Evolutionary conservation across 1,139 yeast species (phyloP).

Genomic region (Yamadazyma trypodendri): DNA sequence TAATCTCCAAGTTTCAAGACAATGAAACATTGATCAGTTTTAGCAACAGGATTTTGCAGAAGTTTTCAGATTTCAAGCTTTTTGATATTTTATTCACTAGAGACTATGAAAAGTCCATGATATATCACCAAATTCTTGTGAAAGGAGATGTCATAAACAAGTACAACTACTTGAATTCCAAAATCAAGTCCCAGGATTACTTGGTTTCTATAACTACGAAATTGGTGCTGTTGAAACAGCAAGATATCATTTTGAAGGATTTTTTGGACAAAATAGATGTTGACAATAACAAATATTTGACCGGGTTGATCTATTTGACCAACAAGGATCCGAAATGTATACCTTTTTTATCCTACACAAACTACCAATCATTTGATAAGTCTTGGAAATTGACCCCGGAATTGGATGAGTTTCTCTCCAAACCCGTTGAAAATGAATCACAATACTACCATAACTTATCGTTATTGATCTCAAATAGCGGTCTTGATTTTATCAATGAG

Average conservation of each 20-base stretch:
- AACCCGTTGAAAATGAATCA: constrained; percentile 16
- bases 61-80: constrained; percentile 11
- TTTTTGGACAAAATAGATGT: constrained; percentile 25
- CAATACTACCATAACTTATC: constrained; percentile 39
- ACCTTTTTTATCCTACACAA: constrained; percentile 10
- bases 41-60: constrained; percentile 9
- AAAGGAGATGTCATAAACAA: constrained; percentile 17
- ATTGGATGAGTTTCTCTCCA: constrained; percentile 9
- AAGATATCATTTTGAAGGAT: constrained; percentile 21
- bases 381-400: constrained; percentile 3
- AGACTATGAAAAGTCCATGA: constrained; percentile 7
- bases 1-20: constrained; percentile 14
- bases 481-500: constrained; percentile 19
- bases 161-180: constrained; percentile 13
- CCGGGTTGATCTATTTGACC: constrained; percentile 35
- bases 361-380: constrained; percentile 9
- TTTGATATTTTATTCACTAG: constrained; percentile 13
- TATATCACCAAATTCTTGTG: constrained; percentile 10
- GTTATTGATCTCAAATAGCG: constrained; percentile 25
- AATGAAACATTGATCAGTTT: constrained; percentile 6
- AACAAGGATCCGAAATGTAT: constrained; percentile 21
- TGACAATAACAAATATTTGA: constrained; percentile 23
- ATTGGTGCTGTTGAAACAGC: constrained; percentile 30
- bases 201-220: constrained; percentile 32
- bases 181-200: constrained; percentile 20